Evolutionary conservation across 306 rosid genomes (phyloP).

Genomic region (Inga oerstediana): DNA sequence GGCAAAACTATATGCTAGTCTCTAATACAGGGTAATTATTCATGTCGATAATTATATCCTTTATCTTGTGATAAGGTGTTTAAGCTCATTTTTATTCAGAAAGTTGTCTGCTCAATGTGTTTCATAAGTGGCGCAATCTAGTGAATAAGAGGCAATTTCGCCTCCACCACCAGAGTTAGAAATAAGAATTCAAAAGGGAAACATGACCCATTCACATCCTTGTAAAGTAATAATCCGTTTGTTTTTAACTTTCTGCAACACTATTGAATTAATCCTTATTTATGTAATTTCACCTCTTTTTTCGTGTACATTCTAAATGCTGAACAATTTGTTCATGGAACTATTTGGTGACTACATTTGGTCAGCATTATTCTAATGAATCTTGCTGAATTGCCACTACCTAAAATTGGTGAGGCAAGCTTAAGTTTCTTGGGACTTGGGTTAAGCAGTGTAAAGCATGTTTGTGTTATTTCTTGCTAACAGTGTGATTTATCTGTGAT

Average conservation of each 20-base stretch:
- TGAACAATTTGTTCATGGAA: not conserved
- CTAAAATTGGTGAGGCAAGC: not conserved
- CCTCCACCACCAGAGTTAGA: conserved; percentile 8
- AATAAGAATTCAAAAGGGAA: not conserved
- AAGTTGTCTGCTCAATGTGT: not conserved
- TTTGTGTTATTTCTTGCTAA: not conserved
- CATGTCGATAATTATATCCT: not conserved
- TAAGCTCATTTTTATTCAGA: not conserved
- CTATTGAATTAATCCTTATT: not conserved
- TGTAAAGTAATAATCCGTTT: not conserved
- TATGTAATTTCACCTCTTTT: not conserved
- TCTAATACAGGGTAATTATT: not conserved
- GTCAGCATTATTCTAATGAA: not conserved
- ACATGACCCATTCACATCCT: not conserved
- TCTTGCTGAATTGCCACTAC: not conserved
- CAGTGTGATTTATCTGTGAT: not conserved
- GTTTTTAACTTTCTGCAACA: not conserved
- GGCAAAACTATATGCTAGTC: not conserved
- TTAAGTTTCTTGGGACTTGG: not conserved
- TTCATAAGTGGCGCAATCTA: not conserved
- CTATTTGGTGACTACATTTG: not conserved
- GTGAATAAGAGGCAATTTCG: not conserved
- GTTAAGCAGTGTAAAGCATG: not conserved
- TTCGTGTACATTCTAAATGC: not conserved
- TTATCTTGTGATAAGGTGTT: not conserved